phyloP scores from a whole-genome alignment of 148 eudicot species.

The Rhododendron henanense region DNA sequence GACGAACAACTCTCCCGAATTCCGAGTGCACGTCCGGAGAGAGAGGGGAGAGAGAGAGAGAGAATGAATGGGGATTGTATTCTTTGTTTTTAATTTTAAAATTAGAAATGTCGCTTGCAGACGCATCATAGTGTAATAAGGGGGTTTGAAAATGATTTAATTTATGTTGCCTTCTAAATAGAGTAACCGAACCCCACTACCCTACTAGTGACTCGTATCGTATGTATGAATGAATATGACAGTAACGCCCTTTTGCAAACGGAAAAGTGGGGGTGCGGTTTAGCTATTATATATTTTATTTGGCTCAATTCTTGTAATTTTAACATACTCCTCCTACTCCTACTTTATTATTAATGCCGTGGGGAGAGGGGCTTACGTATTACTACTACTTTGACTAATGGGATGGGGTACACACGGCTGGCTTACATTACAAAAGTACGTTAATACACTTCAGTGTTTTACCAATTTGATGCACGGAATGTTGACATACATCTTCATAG shows the following conservation, averaged over 20 bases:
- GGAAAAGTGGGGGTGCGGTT: neutral
- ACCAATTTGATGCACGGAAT: too few species aligned
- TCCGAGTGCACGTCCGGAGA: neutral
- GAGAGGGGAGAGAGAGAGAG: slow-evolving; percentile 7
- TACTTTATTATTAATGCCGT: neutral
- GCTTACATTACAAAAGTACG: neutral
- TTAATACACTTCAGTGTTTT: too few species aligned
- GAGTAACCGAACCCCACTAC: neutral
- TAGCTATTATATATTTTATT: neutral
- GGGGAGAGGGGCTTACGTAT: neutral
- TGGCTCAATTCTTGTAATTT: neutral
- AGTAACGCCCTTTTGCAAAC: neutral
- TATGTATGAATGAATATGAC: neutral
- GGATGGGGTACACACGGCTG: neutral
- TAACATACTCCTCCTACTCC: neutral
- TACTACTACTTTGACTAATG: neutral
- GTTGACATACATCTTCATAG: neutral
- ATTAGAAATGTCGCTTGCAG: slow-evolving; percentile 21
- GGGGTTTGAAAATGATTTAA: neutral
- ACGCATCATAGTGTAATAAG: neutral
- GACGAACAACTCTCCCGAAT: neutral
- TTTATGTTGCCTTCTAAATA: neutral
- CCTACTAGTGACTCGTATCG: neutral
- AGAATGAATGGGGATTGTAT: neutral
- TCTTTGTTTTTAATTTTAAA: neutral